These are phyloP conservation scores for Sambucus nigra DNA, from an alignment of 129 eudicot genomes.

Conservation along the genomic window DNA sequence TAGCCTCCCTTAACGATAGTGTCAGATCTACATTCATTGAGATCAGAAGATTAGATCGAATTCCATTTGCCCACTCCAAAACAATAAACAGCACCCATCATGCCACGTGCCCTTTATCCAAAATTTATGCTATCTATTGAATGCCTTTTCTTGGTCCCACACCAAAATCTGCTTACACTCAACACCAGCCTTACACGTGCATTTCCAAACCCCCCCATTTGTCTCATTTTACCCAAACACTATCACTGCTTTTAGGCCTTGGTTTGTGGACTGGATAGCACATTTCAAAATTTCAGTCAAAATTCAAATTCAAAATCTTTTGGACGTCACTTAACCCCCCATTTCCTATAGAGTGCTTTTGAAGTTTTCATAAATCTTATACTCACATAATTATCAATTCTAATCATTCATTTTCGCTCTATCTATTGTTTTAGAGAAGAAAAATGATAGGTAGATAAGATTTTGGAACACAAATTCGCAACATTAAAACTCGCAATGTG, in stretches of 20 bases:
- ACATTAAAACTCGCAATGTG: too few relatives aligned
- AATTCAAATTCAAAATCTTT: constrained; percentile 19
- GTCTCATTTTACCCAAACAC: constrained; percentile 4
- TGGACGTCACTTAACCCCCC: not conserved
- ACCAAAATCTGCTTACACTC: constrained; percentile 22
- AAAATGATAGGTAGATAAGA: too few relatives aligned
- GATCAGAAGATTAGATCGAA: too few relatives aligned
- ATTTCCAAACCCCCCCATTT: not conserved
- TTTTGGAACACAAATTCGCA: too few relatives aligned
- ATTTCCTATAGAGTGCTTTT: constrained; percentile 22
- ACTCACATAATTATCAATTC: too few relatives aligned
- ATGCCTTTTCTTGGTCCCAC: constrained; percentile 17
- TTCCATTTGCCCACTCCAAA: not conserved
- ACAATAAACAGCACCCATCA: constrained; percentile 10
- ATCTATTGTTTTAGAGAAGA: too few relatives aligned
- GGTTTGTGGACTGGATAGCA: constrained; percentile 10
- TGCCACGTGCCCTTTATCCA: constrained; percentile 29
- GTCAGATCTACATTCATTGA: too few relatives aligned
- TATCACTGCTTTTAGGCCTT: constrained; percentile 7
- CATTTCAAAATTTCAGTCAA: constrained; percentile 13
- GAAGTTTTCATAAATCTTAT: too few relatives aligned
- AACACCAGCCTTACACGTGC: constrained; percentile 31
- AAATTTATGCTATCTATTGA: constrained; percentile 22
- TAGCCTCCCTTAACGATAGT: too few relatives aligned
- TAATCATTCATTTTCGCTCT: too few relatives aligned